Base-by-base conservation (phyloP, 2,329 filamentous ascomycete species). In the Ceratocystis colombiana region DNA sequence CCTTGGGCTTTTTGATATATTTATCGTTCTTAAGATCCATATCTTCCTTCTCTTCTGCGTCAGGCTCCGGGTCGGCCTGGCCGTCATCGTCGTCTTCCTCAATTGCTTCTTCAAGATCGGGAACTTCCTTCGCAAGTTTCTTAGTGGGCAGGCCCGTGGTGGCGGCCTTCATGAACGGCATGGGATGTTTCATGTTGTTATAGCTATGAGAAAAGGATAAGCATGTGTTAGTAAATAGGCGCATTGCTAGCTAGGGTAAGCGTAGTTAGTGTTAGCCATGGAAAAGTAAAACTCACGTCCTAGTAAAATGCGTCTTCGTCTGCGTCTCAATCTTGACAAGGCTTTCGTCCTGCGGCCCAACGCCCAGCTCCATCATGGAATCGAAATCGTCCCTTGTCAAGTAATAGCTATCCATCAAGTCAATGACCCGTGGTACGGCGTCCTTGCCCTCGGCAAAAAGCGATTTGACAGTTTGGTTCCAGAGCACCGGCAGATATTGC, bases 331-430 rank as follows among this genome's bases (percentile, higher is more conserved):
- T 87, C 68, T 86, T 88, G 70, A 95, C 81, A 1, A 78, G 79
- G 20, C 87, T 86, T 75, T 92, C 85, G 69, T 87, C 82, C 81
- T 96, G 92, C 1, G 86, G 84, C 3, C 93, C 94, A 15, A 99
- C 84, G 5, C 92, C 93, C 28, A 99, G 82, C 76, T 99, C 94
- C 74, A 91, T 81, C 71, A 99, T 90, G 8, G 87, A 88, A 73
- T 99, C 94, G 75, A 93, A 96, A 74, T 99, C 94, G 28, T 99
- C 94, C 69, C 88, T 88, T 0, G 94, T 97, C 67, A 99, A 79
- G 75, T 88, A 99, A 76, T 99, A 99, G 73, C 88, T 91, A 73
- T 99, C 94, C 94, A 99, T 97, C 65, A 96, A 80, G 65, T 94
- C 85, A 72, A 99, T 99, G 65, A 96, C 87, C 1, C 89, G 87